A percentile compares a stretch with the other conserved stretches of the same genome.
phyloP scores from a whole-genome alignment of 2,329 filamentous ascomycete species.

The Talaromyces marneffei region DNA sequence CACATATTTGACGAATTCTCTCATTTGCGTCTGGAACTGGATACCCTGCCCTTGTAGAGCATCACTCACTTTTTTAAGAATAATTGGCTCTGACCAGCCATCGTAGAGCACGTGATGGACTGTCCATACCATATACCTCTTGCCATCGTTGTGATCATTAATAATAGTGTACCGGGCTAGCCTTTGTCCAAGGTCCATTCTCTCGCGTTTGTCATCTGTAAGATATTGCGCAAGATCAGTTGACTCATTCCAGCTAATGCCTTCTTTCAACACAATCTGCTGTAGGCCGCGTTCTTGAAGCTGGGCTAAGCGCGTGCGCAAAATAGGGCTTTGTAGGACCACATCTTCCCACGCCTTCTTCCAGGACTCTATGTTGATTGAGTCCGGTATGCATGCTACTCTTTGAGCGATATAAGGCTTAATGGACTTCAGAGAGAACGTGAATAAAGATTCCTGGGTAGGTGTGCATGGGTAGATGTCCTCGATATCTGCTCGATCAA shows the following conservation, averaged over 20 bases:
- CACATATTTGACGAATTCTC: slow-evolving; percentile 34
- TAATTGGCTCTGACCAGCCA: slow-evolving; percentile 41
- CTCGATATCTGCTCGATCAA: slow-evolving; percentile 24
- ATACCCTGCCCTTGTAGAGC: slow-evolving; percentile 30
- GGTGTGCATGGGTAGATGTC: slow-evolving; percentile 40
- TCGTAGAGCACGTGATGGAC: slow-evolving; percentile 50
- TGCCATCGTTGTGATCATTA: slow-evolving; percentile 16
- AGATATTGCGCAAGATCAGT: slow-evolving; percentile 25
- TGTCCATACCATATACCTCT: slow-evolving; percentile 43
- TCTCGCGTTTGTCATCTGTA: slow-evolving; percentile 22
- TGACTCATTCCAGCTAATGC: slow-evolving; percentile 27
- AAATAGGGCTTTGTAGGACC: slow-evolving; percentile 37
- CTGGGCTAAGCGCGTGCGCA: slow-evolving; percentile 43
- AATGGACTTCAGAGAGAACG: slow-evolving; percentile 40
- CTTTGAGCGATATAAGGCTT: slow-evolving; percentile 44
- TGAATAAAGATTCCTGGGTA: slow-evolving; percentile 40
- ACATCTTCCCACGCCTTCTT: slow-evolving; percentile 42
- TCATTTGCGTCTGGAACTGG: slow-evolving; percentile 18
- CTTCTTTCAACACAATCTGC: slow-evolving; percentile 35
- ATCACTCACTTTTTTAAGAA: slow-evolving; percentile 30
- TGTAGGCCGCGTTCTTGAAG: slow-evolving; percentile 30
- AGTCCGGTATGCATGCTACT: slow-evolving; percentile 31
- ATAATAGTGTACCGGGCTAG: slow-evolving; percentile 34
- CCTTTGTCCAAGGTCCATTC: slow-evolving; percentile 32
- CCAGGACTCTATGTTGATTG: slow-evolving; percentile 35